Conservation (phyloP, 2,329 filamentous ascomycete genomes). For the Trichophyton rubrum region DNA sequence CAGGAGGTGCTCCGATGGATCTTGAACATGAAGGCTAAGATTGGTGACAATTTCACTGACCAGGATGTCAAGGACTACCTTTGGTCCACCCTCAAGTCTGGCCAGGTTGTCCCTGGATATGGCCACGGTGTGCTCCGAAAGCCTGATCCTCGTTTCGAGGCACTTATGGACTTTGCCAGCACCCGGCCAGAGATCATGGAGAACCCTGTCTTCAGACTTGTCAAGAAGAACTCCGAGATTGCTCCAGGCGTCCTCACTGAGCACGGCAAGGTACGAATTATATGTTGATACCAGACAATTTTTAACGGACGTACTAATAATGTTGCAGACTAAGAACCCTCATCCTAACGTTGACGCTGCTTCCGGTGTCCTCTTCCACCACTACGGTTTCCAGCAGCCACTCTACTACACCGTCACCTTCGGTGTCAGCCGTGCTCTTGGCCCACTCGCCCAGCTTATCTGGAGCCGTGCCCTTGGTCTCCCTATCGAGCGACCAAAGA, state of each 20-base stretch:
- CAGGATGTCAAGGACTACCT: slow-evolving; percentile 79
- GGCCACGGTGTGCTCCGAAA: slow-evolving; percentile 93
- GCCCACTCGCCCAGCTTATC: slow-evolving; percentile 84
- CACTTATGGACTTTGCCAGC: slow-evolving; percentile 88
- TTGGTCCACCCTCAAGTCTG: slow-evolving; percentile 85
- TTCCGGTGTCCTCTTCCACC: slow-evolving; percentile 90
- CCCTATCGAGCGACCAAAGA: slow-evolving; percentile 96
- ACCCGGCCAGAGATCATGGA: slow-evolving; percentile 70
- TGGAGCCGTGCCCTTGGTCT: slow-evolving; percentile 91
- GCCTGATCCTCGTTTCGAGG: slow-evolving; percentile 91
- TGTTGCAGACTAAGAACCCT: slow-evolving; percentile 69
- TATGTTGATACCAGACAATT: background rate
- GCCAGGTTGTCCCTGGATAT: slow-evolving; percentile 87
- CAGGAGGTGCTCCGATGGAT: slow-evolving; percentile 98
- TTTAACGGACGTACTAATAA: slow-evolving; percentile 15
- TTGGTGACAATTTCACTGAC: slow-evolving; percentile 65
- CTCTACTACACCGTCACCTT: slow-evolving; percentile 77
- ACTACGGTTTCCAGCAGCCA: slow-evolving; percentile 95
- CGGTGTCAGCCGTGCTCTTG: slow-evolving; percentile 57
- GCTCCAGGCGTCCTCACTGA: slow-evolving; percentile 81
- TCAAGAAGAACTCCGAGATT: slow-evolving; percentile 84
- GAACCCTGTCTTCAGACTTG: slow-evolving; percentile 86
- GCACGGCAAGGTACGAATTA: slow-evolving; percentile 63
- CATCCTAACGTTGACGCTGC: slow-evolving; percentile 93
- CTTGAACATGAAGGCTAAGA: slow-evolving; percentile 81